phyloP scores from a whole-genome alignment of 2,329 filamentous ascomycete genomes.

The Fusarium sp. region DNA sequence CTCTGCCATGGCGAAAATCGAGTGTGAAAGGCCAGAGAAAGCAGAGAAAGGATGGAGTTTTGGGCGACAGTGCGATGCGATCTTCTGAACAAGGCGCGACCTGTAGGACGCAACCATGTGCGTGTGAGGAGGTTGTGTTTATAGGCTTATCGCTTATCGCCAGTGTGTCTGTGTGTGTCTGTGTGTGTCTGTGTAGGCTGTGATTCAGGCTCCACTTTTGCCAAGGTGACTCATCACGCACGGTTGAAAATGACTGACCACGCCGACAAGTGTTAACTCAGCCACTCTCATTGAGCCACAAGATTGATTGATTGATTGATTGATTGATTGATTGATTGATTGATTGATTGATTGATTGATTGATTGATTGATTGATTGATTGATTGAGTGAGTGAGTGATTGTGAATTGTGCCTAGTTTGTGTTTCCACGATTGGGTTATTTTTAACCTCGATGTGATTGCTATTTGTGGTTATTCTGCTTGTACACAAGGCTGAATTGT shows the following conservation, averaged over 20 bases:
- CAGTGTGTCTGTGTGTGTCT: not conserved
- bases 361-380: not conserved
- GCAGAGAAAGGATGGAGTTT: not conserved
- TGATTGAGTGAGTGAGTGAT: too few relatives aligned
- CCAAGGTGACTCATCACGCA: not conserved
- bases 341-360: not conserved
- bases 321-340: not conserved
- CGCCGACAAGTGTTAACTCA: not conserved
- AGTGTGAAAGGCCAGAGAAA: too few relatives aligned
- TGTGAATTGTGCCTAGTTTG: not conserved
- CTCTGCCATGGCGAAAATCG: conserved; percentile 8
- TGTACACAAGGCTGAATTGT: not conserved
- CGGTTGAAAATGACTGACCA: not conserved
- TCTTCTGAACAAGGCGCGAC: not conserved
- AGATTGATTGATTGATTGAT: not conserved
- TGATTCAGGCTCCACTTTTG: not conserved
- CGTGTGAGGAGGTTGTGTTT: not conserved
- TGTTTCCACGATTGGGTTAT: not conserved
- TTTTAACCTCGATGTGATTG: not conserved
- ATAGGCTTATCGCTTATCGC: not conserved
- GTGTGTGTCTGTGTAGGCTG: not conserved
- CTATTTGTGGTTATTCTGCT: not conserved
- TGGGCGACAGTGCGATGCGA: not conserved
- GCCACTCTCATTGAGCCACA: not conserved
- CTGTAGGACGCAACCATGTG: not conserved